These are phyloP conservation scores for Solanum bulbocastanum DNA, from an alignment of 257 asterid genomes.

Conservation along the genomic window DNA sequence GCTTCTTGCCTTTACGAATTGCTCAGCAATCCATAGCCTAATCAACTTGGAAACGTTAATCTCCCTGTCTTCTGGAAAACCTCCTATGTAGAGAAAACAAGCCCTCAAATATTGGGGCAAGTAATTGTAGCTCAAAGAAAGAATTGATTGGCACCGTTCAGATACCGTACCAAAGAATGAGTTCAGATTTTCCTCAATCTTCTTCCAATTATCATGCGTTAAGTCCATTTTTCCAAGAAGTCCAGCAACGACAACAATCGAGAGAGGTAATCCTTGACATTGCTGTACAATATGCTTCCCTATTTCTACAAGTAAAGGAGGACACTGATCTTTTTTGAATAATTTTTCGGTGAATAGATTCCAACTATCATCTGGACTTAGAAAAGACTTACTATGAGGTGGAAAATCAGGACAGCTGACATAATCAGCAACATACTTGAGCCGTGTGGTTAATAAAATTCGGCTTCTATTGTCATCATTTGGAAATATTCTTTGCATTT, in stretches of 20 bases:
- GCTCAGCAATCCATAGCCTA: conserved; percentile 2
- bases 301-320: not conserved
- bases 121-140: not conserved
- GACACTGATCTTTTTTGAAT: not conserved
- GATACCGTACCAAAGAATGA: not conserved
- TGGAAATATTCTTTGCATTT: not conserved
- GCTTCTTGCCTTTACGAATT: not conserved
- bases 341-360: not conserved
- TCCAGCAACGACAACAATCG: not conserved
- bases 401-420: not conserved
- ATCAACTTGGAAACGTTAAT: not conserved
- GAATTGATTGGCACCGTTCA: not conserved
- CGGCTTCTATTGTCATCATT: not conserved
- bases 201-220: not conserved
- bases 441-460: not conserved
- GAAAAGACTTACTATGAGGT: not conserved
- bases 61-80: not conserved
- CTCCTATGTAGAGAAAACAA: not conserved
- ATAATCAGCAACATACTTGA: not conserved
- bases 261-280: not conserved
- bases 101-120: not conserved
- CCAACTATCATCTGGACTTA: not conserved
- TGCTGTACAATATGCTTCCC: not conserved
- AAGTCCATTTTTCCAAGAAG: not conserved
- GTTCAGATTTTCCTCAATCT: not conserved